A percentile compares a stretch with the other conserved stretches of the same genome.
Evolutionary conservation across 768 basidiomycete genomes (phyloP).

Genomic region (Omphalotus guepiniiformis): DNA sequence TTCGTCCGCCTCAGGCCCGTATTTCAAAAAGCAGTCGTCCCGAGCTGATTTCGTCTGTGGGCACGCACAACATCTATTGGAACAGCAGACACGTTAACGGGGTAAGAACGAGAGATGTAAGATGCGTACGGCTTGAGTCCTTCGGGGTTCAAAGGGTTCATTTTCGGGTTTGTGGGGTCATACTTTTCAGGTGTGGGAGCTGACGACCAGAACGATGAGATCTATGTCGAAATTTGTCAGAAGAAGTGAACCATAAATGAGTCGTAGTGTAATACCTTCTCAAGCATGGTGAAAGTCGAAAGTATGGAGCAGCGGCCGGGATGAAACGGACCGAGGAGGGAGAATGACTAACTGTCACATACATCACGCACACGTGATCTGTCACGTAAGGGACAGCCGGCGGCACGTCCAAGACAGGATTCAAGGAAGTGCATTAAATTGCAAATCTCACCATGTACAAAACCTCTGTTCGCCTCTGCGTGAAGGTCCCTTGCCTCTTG

Average conservation of each 20-base stretch:
- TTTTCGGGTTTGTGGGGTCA: slow-evolving; percentile 71
- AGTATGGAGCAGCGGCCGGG: too few relatives aligned
- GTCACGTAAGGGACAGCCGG: too few relatives aligned
- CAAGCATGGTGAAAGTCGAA: slow-evolving; percentile 7
- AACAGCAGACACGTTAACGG: not conserved
- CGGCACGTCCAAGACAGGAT: too few relatives aligned
- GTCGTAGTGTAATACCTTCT: slow-evolving; percentile 1
- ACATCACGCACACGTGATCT: too few relatives aligned
- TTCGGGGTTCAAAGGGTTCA: slow-evolving; percentile 88
- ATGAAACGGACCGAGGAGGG: too few relatives aligned
- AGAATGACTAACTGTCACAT: too few relatives aligned
- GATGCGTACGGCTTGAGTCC: slow-evolving; percentile 88
- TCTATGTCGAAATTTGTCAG: slow-evolving; percentile 24
- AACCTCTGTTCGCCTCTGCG: too few relatives aligned
- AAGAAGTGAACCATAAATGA: not conserved
- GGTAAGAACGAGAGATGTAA: not conserved
- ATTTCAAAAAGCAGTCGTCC: slow-evolving; percentile 90
- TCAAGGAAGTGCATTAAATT: too few relatives aligned
- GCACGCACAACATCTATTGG: slow-evolving; percentile 89
- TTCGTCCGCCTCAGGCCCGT: slow-evolving; percentile 57
- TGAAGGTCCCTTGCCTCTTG: not conserved
- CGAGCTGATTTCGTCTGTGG: slow-evolving; percentile 89
- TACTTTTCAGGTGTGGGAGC: slow-evolving; percentile 34
- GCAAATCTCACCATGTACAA: too few relatives aligned
- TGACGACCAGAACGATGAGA: slow-evolving; percentile 56